Percentiles rank a stretch among this genome's conserved stretches.
phyloP scores from a whole-genome alignment of 805 yeast genomes.

The Starmerella apis region DNA sequence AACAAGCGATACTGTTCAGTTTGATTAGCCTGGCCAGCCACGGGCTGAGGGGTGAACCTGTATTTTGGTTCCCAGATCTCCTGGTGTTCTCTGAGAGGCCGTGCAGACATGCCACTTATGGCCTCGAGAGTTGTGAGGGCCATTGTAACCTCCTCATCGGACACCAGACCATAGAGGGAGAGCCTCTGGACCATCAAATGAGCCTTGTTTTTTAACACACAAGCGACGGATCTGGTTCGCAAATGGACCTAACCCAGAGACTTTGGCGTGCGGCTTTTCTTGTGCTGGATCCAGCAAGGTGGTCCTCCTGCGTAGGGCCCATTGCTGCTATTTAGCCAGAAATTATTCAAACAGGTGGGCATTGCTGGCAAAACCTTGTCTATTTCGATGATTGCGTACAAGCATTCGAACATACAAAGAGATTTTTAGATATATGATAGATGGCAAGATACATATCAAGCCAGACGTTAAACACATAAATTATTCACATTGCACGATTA shows the following conservation, averaged over 20 bases:
- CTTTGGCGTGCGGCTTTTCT: conserved; percentile 1
- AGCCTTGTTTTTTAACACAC: not conserved
- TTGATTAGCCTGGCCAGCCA: conserved; percentile 26
- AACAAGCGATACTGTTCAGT: conserved; percentile 31
- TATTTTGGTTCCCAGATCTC: conserved; percentile 31
- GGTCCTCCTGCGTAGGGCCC: not conserved
- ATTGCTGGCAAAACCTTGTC: no score
- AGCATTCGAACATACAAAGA: not conserved
- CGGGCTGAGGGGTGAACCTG: conserved; percentile 27
- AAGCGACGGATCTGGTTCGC: not conserved
- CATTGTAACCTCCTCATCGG: conserved; percentile 29
- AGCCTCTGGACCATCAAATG: conserved; percentile 32
- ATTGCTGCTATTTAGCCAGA: not conserved
- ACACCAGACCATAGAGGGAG: conserved; percentile 30
- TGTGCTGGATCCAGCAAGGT: not conserved
- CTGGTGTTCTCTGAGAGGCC: conserved; percentile 25
- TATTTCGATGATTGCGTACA: not conserved
- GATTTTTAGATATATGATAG: no score
- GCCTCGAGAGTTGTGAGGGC: conserved; percentile 31
- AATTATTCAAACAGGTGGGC: not conserved
- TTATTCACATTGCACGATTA: no score
- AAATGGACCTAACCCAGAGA: not conserved
- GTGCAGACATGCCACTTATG: conserved; percentile 33
- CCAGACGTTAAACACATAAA: no score
- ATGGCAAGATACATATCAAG: no score